Percentiles rank a stretch among this genome's conserved stretches.
phyloP scores from a whole-genome alignment of 208 protist genomes.

The Porcisia hertigi region DNA sequence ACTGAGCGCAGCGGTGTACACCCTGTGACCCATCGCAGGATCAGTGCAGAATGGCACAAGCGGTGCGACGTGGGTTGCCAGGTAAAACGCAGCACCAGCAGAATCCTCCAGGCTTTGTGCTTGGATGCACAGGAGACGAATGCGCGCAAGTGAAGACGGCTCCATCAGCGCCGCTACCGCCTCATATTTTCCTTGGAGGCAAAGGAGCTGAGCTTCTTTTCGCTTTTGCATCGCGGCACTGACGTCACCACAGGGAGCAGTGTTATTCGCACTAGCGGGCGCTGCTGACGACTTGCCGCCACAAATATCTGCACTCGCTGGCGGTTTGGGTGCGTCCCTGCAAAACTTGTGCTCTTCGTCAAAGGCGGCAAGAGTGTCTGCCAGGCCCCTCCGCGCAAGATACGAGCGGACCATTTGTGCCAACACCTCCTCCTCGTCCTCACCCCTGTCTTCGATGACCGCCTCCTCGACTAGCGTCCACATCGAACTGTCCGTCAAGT shows the following conservation, averaged over 20 bases:
- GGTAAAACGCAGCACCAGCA: constrained; percentile 35
- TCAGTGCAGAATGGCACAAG: constrained; percentile 45
- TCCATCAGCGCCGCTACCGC: constrained; percentile 56
- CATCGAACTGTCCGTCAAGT: constrained; percentile 28
- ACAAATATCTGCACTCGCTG: neutral
- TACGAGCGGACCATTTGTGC: constrained; percentile 67
- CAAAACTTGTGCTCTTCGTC: constrained; percentile 22
- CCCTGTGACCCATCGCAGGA: constrained; percentile 27
- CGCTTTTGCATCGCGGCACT: constrained; percentile 30
- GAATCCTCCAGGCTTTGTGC: constrained; percentile 37
- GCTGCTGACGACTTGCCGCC: neutral
- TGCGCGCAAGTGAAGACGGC: constrained; percentile 37
- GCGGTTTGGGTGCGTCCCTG: neutral
- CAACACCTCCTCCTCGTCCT: constrained; percentile 66
- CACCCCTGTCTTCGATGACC: constrained; percentile 56
- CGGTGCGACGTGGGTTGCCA: constrained; percentile 44
- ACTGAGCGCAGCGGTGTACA: constrained; percentile 33
- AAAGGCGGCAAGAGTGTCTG: constrained; percentile 56
- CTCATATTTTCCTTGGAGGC: constrained; percentile 45
- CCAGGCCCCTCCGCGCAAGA: constrained; percentile 57
- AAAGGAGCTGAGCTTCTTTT: constrained; percentile 62
- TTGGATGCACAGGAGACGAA: constrained; percentile 64
- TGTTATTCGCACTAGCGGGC: neutral
- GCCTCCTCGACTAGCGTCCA: constrained; percentile 76
- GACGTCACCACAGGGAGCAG: neutral